Base-by-base conservation (phyloP, 768 basidiomycete species). In the Mrakia blollopis region DNA sequence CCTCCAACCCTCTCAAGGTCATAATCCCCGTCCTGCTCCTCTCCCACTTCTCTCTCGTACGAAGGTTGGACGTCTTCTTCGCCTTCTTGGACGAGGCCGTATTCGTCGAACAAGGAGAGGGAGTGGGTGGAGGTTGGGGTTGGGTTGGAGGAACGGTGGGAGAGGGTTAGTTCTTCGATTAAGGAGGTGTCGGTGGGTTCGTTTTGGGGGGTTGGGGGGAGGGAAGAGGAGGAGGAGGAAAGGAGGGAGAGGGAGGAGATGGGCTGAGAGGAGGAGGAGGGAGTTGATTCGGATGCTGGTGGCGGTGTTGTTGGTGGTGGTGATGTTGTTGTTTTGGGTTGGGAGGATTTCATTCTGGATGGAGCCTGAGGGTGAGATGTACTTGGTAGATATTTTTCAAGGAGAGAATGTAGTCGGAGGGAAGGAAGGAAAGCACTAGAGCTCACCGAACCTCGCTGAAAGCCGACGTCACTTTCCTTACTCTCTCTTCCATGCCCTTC, bases 1-100 rank as follows among this genome's bases (percentile, higher is more conserved):
- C 37, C 60, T 25, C 52, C 72, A 16, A 32, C 61, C 10, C 25
- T 16, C 8, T 74, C 73, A 0, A 74, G 37, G 35, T 74, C 73
- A 25, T 74, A 74, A 50, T 74, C 73, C n/a, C 73, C 73, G 52
- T 25, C 61, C 18, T 52, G 18, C 60, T 74, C 73, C 3, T 52
- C 62, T 18, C 62, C 39, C 7, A 74, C 65, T 7, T 41, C 63
- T 16, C 50, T 63, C 25, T 74, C 73, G 41, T 74, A 74, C 3
- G 44, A 30, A 10, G 21, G 39, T 1, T 14, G 28, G 2, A 14
- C 30, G 7, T 63, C 73, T 30, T 72, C 70, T 9, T 47, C 44
- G 5, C 70, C 70, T 4, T 28, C 44, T 54, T 50, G 47, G 3
- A 50, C 16, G 16, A 50, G 16, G 47, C 47, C 18, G 47, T 50